Conservation (phyloP, 306 rosid species). For the Mucuna pruriens region DNA sequence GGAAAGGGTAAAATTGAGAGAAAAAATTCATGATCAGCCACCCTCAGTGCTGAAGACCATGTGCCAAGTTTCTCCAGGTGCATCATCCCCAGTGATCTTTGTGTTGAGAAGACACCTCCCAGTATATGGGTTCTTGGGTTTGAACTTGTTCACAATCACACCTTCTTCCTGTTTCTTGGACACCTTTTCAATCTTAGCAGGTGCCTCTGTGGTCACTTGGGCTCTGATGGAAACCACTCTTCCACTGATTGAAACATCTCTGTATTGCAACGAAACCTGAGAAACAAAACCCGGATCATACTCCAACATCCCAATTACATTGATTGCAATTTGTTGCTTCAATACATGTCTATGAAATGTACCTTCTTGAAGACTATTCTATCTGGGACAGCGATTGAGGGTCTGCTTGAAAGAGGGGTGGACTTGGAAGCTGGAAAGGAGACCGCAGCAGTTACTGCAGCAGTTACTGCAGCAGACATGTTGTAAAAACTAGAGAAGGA, state of each 20-base stretch:
- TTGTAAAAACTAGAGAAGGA: slow-evolving; percentile 13
- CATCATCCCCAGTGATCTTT: slow-evolving; percentile 91
- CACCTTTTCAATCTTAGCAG: slow-evolving; percentile 77
- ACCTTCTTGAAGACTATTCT: slow-evolving; percentile 76
- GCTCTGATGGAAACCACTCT: slow-evolving; percentile 71
- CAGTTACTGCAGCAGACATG: slow-evolving; percentile 94
- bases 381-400: slow-evolving; percentile 60
- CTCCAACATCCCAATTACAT: background rate
- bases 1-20: background rate
- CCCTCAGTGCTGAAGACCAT: slow-evolving; percentile 96
- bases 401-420: slow-evolving; percentile 58
- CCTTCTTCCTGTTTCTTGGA: slow-evolving; percentile 94
- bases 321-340: background rate
- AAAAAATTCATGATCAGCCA: slow-evolving; percentile 8
- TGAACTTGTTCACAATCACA: slow-evolving; percentile 78
- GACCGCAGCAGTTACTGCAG: slow-evolving; percentile 84
- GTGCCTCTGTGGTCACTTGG: slow-evolving; percentile 86
- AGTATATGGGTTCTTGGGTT: slow-evolving; percentile 79
- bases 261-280: slow-evolving; percentile 62
- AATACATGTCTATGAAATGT: background rate
- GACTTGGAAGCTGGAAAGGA: slow-evolving; percentile 88
- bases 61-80: slow-evolving; percentile 97
- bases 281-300: slow-evolving; percentile 26
- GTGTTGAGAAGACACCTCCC: slow-evolving; percentile 85
- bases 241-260: slow-evolving; percentile 57